Evolutionary conservation across 108 stramenopile genomes (phyloP).

Genomic region (Skeletonema tropicum): DNA sequence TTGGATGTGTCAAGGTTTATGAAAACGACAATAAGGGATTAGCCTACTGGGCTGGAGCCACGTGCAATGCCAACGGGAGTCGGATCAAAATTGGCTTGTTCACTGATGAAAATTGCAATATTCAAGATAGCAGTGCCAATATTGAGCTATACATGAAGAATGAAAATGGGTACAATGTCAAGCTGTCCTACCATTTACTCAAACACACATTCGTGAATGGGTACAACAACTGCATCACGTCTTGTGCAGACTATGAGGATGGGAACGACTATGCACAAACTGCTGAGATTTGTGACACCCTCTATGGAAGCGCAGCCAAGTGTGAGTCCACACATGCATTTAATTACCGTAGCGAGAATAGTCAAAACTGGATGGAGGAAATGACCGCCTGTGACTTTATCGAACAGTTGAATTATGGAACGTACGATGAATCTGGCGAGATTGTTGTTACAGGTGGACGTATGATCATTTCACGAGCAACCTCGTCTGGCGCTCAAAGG

Average conservation of each 20-base stretch:
- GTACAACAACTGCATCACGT: conserved; percentile 51
- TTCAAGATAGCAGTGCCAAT: conserved; percentile 54
- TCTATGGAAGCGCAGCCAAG: conserved; percentile 80
- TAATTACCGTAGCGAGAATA: conserved; percentile 26
- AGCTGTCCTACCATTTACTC: conserved; percentile 84
- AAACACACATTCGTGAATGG: conserved; percentile 69
- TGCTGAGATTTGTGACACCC: conserved; percentile 66
- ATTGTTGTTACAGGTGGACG: conserved; percentile 45
- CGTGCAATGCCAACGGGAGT: conserved; percentile 63
- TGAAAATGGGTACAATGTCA: conserved; percentile 66
- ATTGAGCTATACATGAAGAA: conserved; percentile 78
- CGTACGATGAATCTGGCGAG: conserved; percentile 47
- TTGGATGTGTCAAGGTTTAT: conserved; percentile 63
- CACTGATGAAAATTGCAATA: conserved; percentile 68
- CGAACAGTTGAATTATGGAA: conserved; percentile 23
- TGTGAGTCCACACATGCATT: conserved; percentile 82
- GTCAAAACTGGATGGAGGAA: conserved; percentile 55
- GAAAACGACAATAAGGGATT: conserved; percentile 61
- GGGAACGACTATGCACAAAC: conserved; percentile 37
- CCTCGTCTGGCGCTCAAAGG: conserved; percentile 78
- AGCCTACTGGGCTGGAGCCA: conserved; percentile 76
- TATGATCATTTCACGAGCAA: not conserved
- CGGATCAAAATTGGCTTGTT: conserved; percentile 90
- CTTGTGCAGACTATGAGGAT: conserved; percentile 47
- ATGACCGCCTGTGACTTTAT: conserved; percentile 73